phyloP scores from a whole-genome alignment of 202 grass and related monocot species.

The Thinopyrum obtusiflorum region DNA sequence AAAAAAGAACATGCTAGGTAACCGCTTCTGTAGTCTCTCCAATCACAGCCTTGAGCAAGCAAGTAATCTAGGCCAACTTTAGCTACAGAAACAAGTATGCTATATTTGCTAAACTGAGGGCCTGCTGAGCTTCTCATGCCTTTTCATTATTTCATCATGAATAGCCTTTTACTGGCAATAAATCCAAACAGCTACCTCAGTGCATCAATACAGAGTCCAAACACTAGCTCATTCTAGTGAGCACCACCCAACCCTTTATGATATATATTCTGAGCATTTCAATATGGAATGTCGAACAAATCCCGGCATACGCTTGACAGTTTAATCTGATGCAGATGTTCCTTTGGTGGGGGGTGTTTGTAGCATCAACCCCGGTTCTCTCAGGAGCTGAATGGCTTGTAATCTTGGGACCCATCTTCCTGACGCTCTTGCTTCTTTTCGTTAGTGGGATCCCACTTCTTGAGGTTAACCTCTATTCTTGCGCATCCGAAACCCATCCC shows the following conservation, averaged over 20 bases:
- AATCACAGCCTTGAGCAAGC: not conserved
- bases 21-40: not conserved
- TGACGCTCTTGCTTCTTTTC: conserved; percentile 80
- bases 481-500: not conserved
- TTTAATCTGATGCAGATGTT: conserved; percentile 58
- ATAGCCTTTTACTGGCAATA: not conserved
- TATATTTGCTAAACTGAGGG: not conserved
- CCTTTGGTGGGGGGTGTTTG: conserved; percentile 98
- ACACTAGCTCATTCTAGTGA: not conserved
- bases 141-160: not conserved
- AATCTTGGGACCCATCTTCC: conserved; percentile 73
- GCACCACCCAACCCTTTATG: not conserved
- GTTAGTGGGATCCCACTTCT: conserved; percentile 95
- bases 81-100: not conserved
- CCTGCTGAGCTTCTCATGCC: not conserved
- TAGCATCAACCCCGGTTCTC: conserved; percentile 76
- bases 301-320: not conserved
- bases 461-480: conserved; percentile 46
- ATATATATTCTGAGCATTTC: not conserved
- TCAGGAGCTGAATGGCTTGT: conserved; percentile 85
- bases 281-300: not conserved
- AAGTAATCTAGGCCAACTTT: not conserved
- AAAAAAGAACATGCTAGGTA: not conserved
- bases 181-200: not conserved
- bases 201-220: not conserved